Conservation (phyloP, 441 rosid genomes). For the Croton laevigatus region DNA sequence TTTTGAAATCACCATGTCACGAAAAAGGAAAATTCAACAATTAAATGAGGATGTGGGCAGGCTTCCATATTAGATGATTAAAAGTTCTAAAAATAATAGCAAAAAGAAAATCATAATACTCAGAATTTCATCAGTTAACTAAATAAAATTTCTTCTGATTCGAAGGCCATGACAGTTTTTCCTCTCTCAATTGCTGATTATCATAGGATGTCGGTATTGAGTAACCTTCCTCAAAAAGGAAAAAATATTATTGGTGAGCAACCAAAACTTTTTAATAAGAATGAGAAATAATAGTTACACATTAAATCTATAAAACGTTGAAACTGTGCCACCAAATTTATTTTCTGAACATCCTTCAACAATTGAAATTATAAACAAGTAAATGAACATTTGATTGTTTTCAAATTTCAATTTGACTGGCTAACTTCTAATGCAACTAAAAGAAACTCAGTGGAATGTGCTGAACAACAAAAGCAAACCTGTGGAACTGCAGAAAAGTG, state of each 20-base stretch:
- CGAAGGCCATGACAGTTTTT: not conserved
- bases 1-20: not conserved
- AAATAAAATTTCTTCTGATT: not conserved
- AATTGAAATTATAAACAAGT: not conserved
- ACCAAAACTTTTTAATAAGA: not conserved
- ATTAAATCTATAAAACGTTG: not conserved
- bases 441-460: not conserved
- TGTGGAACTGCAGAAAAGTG: conserved; percentile 76
- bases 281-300: not conserved
- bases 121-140: not conserved
- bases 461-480: conserved; percentile 41
- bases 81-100: not conserved
- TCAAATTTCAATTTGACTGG: not conserved
- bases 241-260: too few species aligned
- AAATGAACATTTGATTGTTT: not conserved
- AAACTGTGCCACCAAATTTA: not conserved
- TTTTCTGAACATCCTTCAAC: not conserved
- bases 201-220: not conserved
- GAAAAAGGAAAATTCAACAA: not conserved
- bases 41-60: not conserved
- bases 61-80: not conserved
- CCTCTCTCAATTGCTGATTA: not conserved
- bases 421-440: not conserved
- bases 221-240: not conserved
- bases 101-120: not conserved